A percentile compares a stretch with the other conserved stretches of the same genome.
phyloP scores from a whole-genome alignment of 345 rosid genomes.

The Gossypium thurberi region DNA sequence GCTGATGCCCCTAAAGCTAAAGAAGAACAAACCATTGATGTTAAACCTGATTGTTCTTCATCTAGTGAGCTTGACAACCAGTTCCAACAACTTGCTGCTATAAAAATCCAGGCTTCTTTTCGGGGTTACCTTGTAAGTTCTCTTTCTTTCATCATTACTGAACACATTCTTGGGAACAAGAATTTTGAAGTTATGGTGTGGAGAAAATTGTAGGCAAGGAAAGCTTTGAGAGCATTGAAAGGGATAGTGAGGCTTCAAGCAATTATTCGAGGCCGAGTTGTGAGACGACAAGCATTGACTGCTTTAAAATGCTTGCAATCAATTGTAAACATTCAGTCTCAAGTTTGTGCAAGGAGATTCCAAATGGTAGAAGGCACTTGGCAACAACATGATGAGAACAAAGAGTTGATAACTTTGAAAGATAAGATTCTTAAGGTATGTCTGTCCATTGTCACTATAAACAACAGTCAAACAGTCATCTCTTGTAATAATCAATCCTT shows the following conservation, averaged over 20 bases:
- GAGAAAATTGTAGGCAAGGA: slow-evolving; percentile 54
- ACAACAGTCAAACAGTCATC: background rate
- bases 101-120: slow-evolving; percentile 59
- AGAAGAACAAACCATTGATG: slow-evolving; percentile 15
- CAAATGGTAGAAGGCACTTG: slow-evolving; percentile 31
- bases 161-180: background rate
- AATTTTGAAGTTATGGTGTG: background rate
- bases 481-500: background rate
- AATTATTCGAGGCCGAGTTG: slow-evolving; percentile 63
- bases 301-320: slow-evolving; percentile 81
- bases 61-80: slow-evolving; percentile 15
- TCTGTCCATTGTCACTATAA: background rate
- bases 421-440: slow-evolving; percentile 51
- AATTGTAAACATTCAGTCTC: slow-evolving; percentile 70
- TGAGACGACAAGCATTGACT: slow-evolving; percentile 70
- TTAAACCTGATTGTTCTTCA: slow-evolving; percentile 11
- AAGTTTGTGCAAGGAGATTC: slow-evolving; percentile 51
- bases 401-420: slow-evolving; percentile 34
- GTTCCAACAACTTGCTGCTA: slow-evolving; percentile 40
- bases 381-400: slow-evolving; percentile 33
- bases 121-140: slow-evolving; percentile 72
- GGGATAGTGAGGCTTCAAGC: slow-evolving; percentile 94
- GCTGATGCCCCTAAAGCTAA: slow-evolving; percentile 11
- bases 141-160: too few relatives aligned
- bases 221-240: slow-evolving; percentile 74